Evolutionary conservation across 108 stramenopile genomes (phyloP).

Genomic region (Skeletonema tropicum): DNA sequence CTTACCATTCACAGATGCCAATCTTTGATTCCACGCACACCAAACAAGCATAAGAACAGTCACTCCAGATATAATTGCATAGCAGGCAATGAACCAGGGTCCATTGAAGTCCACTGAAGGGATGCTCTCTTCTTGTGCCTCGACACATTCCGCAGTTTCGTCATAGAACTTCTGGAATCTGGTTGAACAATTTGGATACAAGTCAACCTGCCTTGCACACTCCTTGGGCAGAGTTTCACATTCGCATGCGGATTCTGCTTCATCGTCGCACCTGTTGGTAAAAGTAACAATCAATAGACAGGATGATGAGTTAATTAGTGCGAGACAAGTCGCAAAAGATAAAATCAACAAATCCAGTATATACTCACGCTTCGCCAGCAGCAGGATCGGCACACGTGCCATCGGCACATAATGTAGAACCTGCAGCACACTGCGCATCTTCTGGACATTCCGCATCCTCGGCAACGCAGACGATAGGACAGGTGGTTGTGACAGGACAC

Average conservation of each 20-base stretch:
- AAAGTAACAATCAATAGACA: conserved; percentile 16
- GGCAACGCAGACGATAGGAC: conserved; percentile 56
- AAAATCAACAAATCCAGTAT: background rate
- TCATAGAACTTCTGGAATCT: conserved; percentile 28
- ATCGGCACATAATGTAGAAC: conserved; percentile 48
- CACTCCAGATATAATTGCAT: conserved; percentile 30
- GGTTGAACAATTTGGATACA: conserved; percentile 20
- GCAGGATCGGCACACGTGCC: conserved; percentile 53
- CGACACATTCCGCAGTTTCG: conserved; percentile 22
- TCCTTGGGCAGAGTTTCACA: conserved; percentile 15
- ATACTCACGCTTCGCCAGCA: conserved; percentile 24
- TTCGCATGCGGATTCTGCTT: conserved; percentile 30
- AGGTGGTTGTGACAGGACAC: conserved; percentile 60
- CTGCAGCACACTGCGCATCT: conserved; percentile 14
- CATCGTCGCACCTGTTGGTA: conserved; percentile 26
- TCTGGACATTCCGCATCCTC: conserved; percentile 7
- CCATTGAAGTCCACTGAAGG: conserved; percentile 39
- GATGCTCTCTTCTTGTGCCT: conserved; percentile 30
- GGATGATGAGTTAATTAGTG: background rate
- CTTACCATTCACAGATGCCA: conserved; percentile 45
- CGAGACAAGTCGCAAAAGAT: background rate
- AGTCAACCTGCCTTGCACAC: conserved; percentile 30
- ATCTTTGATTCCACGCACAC: conserved; percentile 62
- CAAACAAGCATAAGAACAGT: conserved; percentile 51
- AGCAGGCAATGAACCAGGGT: conserved; percentile 47